Evolutionary conservation across 305 asterid genomes (phyloP), one percentile per base, ranked within the genome.

Genomic region (Fraxinus nigra): DNA sequence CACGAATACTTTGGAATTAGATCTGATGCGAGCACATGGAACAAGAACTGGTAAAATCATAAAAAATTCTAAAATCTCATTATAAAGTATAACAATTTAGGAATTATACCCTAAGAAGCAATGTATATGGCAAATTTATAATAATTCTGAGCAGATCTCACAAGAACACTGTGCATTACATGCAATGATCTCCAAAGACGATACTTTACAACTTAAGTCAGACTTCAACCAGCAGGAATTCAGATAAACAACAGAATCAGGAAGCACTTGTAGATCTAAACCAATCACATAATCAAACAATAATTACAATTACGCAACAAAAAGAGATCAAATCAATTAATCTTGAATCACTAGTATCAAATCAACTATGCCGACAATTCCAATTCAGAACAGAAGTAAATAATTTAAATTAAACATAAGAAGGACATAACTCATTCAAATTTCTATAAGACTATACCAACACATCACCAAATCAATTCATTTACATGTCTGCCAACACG

Each of bases 331-430:
- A 73, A 73, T 63, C 81, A 69, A 75, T 20, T 38, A 80, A 61
- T 30, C 76, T 76, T 16, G 61, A 54, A 78, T 26, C 77, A 81
- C 54, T 4, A 33, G 76, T 30, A 74, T 48, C 83, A 67, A 85
- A 34, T 46, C 74, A 73, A 75, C 77, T 69, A 30, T 51, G 59
- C 78, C 51, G 79, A 69, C 33, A 76, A 40, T 76, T 67, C 77
- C 82, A 14, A 67, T 67, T 79, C 87, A 86, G 89, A 87, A 82
- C 86, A 82, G 80, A 61, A 56, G 33, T 82, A 26, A 24, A 48
- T 26, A 70, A 59, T 28, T 20, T 34, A 85, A 77, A 61, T 7
- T 10, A 80, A 38, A 84, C 77, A 79, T 1, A 37, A 85, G 81
- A 22, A 72, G 69, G 65, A 24, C 13, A 43, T 2, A 26, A 80